Conservation (phyloP, 495 filamentous ascomycete species). For the Zalerion maritima region DNA sequence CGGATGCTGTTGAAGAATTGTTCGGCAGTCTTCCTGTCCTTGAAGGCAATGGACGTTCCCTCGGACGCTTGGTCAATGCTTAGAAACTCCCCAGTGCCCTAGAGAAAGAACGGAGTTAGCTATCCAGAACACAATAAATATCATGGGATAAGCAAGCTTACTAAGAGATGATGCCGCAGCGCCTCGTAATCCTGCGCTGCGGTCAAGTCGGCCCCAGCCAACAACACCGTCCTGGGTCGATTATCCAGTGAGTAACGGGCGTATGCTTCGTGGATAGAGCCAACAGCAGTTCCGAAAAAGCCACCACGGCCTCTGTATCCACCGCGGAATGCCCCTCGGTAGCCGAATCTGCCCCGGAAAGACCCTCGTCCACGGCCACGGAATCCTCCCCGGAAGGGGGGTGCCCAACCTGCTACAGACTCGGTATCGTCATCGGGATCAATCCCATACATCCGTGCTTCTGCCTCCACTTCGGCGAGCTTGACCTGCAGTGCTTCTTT, state of each 20-base stretch:
- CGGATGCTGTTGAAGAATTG: conserved; percentile 55
- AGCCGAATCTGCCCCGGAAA: conserved; percentile 26
- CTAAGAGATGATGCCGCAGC: conserved; percentile 71
- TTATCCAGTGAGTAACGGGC: conserved; percentile 77
- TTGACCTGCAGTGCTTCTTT: conserved; percentile 56
- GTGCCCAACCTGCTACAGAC: conserved; percentile 23
- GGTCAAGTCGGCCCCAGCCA: conserved; percentile 56
- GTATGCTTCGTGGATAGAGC: conserved; percentile 28
- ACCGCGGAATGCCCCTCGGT: conserved; percentile 31
- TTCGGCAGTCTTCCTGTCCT: conserved; percentile 80
- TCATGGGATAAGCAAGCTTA: conserved; percentile 30
- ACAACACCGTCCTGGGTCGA: conserved; percentile 59
- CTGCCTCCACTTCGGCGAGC: conserved; percentile 67
- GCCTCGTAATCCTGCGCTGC: conserved; percentile 61
- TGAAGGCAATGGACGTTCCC: conserved; percentile 58
- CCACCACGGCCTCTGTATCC: conserved; percentile 45
- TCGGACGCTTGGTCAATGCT: conserved; percentile 52
- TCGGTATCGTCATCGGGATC: conserved; percentile 37
- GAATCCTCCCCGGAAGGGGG: conserved; percentile 18
- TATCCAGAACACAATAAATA: background rate
- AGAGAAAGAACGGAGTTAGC: conserved; percentile 11
- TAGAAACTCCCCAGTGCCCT: conserved; percentile 77
- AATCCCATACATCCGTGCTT: conserved; percentile 68
- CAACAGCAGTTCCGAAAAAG: too few species aligned
- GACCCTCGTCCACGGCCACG: conserved; percentile 32